Evolutionary conservation across 2,329 filamentous ascomycete species (phyloP).

Genomic region (Oidium heveae): DNA sequence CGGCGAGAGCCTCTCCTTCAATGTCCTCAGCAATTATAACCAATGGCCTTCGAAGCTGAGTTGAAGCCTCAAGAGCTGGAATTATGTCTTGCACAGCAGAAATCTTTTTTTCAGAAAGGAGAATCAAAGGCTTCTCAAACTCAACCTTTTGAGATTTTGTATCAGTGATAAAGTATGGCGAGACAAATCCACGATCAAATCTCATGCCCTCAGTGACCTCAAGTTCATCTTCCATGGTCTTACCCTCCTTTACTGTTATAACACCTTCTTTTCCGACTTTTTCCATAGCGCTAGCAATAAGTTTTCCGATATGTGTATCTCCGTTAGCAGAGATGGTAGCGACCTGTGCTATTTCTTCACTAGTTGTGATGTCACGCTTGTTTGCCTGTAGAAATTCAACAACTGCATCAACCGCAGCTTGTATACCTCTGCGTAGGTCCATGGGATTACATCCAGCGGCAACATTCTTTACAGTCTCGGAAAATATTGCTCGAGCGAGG

Average conservation of each 20-base stretch:
- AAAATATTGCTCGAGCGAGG: conserved; percentile 93
- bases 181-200: conserved; percentile 96
- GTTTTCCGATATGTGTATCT: conserved; percentile 77
- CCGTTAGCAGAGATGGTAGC: conserved; percentile 97
- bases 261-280: conserved; percentile 99
- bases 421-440: conserved; percentile 91
- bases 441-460: conserved; percentile 98
- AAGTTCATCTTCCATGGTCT: conserved; percentile 92
- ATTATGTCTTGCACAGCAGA: conserved; percentile 98
- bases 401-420: conserved; percentile 84
- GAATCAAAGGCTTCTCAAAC: conserved; percentile 97
- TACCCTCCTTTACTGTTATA: conserved; percentile 99
- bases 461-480: conserved; percentile 99
- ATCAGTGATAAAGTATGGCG: conserved; percentile 99
- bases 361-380: conserved; percentile 96
- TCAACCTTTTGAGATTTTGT: conserved; percentile 97
- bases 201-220: conserved; percentile 99
- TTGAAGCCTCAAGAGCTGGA: conserved; percentile 88
- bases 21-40: conserved; percentile 99
- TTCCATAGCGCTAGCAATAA: conserved; percentile 98
- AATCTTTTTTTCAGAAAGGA: conserved; percentile 99
- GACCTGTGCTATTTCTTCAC: conserved; percentile 89
- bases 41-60: conserved; percentile 78
- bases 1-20: conserved; percentile 89
- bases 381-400: conserved; percentile 86